Conservation (phyloP, 1,139 yeast genomes). For the Hansenula sp. region DNA sequence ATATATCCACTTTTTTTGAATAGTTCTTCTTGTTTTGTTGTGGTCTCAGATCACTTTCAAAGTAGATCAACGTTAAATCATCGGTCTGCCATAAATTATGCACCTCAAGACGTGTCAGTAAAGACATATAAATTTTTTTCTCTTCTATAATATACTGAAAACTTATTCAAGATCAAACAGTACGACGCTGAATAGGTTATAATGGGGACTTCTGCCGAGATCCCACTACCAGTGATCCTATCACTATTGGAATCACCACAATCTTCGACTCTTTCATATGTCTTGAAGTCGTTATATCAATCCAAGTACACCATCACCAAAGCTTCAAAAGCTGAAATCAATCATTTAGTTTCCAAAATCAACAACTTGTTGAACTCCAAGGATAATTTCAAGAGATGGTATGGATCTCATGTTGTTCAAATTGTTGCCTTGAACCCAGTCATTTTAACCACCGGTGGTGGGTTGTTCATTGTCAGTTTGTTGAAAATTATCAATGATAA, state of each 20-base stretch:
- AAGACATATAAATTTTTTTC: background rate
- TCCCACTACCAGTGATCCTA: constrained; percentile 28
- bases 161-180: background rate
- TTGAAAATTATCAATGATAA: constrained; percentile 45
- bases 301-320: constrained; percentile 30
- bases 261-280: constrained; percentile 27
- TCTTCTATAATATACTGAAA: too few species aligned
- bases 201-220: constrained; percentile 18
- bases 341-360: constrained; percentile 52
- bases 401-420: constrained; percentile 52
- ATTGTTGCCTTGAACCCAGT: constrained; percentile 49
- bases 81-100: background rate
- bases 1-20: too few species aligned
- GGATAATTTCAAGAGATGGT: constrained; percentile 48
- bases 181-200: too few species aligned
- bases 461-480: constrained; percentile 49
- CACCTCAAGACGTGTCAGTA: background rate
- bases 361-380: constrained; percentile 50
- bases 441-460: constrained; percentile 56
- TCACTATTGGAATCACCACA: constrained; percentile 27
- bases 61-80: too few species aligned
- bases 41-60: too few species aligned
- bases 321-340: constrained; percentile 47
- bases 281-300: constrained; percentile 26
- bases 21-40: too few species aligned